phyloP scores from a whole-genome alignment of 1,284 basidiomycete genomes.

The Puccinia coronata region DNA sequence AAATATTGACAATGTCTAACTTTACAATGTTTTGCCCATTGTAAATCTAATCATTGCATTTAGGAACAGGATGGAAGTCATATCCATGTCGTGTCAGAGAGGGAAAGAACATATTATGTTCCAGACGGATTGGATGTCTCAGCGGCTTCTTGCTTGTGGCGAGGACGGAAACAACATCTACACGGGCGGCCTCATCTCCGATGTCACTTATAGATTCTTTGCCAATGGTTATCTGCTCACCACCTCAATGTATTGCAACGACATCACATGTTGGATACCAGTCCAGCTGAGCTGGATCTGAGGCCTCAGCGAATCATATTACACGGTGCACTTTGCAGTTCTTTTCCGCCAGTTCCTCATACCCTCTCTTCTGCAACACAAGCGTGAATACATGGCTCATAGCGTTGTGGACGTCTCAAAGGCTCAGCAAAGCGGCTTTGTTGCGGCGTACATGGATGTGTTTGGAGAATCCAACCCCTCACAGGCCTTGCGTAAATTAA shows the following conservation, averaged over 20 bases:
- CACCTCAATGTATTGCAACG: constrained; percentile 18
- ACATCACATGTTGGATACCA: not conserved
- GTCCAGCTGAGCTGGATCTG: constrained; percentile 10
- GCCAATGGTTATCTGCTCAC: not conserved
- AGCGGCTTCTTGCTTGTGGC: not conserved
- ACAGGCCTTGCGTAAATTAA: too few relatives aligned
- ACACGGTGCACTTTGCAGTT: not conserved
- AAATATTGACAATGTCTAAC: too few relatives aligned
- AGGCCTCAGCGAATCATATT: not conserved
- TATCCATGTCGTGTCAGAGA: not conserved
- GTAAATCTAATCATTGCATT: not conserved
- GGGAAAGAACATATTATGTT: not conserved
- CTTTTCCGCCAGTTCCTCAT: constrained; percentile 4
- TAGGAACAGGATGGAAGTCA: not conserved
- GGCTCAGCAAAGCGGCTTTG: not conserved
- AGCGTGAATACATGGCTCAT: not conserved
- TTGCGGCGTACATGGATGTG: constrained; percentile 9
- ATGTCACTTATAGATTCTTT: too few relatives aligned
- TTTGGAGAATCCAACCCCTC: not conserved
- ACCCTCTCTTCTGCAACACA: not conserved
- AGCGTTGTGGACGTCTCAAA: too few relatives aligned
- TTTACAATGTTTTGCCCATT: too few relatives aligned
- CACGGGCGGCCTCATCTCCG: too few relatives aligned
- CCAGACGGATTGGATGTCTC: too few relatives aligned
- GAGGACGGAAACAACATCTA: constrained; percentile 5